Conservation (phyloP, 108 stramenopile species). For the Heterococcus sp. region DNA sequence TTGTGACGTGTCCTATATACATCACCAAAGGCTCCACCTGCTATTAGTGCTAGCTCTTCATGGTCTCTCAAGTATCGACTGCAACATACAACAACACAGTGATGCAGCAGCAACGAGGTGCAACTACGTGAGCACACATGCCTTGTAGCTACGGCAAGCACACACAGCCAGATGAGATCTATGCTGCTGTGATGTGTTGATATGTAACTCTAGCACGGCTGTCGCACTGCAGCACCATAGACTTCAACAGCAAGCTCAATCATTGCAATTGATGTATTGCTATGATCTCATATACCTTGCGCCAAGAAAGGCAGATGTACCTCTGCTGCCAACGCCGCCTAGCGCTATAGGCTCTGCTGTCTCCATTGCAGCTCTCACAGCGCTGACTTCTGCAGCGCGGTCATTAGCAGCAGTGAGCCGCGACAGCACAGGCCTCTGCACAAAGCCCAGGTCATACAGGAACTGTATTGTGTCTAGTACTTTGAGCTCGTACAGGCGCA, state of each 20-base stretch:
- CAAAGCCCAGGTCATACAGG: conserved; percentile 79
- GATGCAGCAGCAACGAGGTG: not conserved
- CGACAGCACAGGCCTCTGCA: conserved; percentile 36
- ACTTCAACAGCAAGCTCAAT: too few relatives aligned
- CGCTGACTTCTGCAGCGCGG: conserved; percentile 16
- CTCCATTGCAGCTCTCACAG: not conserved
- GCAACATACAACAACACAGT: not conserved
- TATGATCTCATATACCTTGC: too few relatives aligned
- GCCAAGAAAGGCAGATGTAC: too few relatives aligned
- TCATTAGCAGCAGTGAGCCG: not conserved
- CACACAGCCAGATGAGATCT: too few relatives aligned
- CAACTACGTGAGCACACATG: too few relatives aligned
- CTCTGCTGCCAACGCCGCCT: not conserved
- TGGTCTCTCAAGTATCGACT: conserved; percentile 23
- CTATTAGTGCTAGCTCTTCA: conserved; percentile 54
- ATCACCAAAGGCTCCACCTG: conserved; percentile 78
- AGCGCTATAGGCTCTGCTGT: not conserved
- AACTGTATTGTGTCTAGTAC: conserved; percentile 84
- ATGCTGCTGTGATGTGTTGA: too few relatives aligned
- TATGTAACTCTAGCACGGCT: too few relatives aligned
- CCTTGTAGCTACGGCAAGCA: too few relatives aligned
- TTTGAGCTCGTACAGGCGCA: conserved; percentile 78
- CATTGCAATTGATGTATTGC: too few relatives aligned
- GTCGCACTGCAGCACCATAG: too few relatives aligned
- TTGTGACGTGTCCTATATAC: conserved; percentile 78